Evolutionary conservation across 352 stramenopile species (phyloP), one percentile per base, ranked within the genome.

Genomic region (Peronosclerospora sorghi): DNA sequence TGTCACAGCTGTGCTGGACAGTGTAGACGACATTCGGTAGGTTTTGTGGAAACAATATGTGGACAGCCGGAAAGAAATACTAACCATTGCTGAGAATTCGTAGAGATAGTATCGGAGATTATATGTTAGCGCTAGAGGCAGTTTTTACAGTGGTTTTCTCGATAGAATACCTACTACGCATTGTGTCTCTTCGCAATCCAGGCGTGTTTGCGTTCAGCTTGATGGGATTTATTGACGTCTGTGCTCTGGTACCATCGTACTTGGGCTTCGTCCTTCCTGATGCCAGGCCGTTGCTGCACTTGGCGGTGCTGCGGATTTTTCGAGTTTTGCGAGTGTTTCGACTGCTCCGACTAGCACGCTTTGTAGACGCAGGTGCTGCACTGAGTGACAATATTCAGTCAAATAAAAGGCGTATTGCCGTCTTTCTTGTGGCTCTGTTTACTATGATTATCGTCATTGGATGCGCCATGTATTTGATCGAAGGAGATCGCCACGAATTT

Each of bases 131-230:
- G 6, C 50, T 91, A 5, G 81, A 93, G 35, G 68, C 86, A 5
- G 81, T 90, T 48, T 93, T 93, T 54, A 90, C 81, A 3, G 48
- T 88, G 32, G 53, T 86, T 8, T 93, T 93, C 36, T 78, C 77
- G 1, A 68, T 89, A 40, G 81, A 93, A 54, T 93, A 91, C 50
- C 51, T 58, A 6, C 41, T 90, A 10, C 77, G 81, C 5, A 42
- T 89, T 2, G 35, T 78, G 9, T 89, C 72, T 15, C 45, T 93
- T 13, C 69, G 66, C 1, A 59, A 81, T n/a, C 77, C 81, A 7
- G 56, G 54, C 13, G 58, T 65, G 42, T 93, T 79, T 42, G 56
- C 70, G 24, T 54, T 81, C 8, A 91, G 76, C 24, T 49, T 86
- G 30, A 59, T 91, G 37, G 81, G 81, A 1, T 57, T 91, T 37